A percentile compares a stretch with the other conserved stretches of the same genome.
phyloP scores from a whole-genome alignment of 306 rosid species.

The Begonia fuchsioides region DNA sequence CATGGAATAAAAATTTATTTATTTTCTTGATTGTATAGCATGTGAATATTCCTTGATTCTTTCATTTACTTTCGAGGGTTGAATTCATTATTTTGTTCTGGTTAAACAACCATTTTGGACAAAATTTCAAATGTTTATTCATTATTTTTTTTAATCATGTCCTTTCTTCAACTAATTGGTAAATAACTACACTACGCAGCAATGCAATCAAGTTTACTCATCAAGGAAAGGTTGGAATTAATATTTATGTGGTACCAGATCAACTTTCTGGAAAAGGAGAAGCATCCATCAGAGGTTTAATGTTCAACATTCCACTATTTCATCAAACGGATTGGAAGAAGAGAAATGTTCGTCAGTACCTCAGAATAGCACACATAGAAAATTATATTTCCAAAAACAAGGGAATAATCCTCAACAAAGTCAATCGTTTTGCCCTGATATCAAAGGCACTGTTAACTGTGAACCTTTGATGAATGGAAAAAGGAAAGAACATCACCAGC shows the following conservation, averaged over 20 bases:
- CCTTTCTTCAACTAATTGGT: constrained; percentile 4
- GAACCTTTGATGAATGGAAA: constrained; percentile 36
- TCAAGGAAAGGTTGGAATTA: constrained; percentile 86
- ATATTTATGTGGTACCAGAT: constrained; percentile 46
- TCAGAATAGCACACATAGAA: constrained; percentile 19
- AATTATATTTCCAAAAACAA: constrained; percentile 15
- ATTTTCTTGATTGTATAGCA: too few species aligned
- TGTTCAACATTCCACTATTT: constrained; percentile 18
- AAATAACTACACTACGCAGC: constrained; percentile 32
- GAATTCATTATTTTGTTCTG: too few species aligned
- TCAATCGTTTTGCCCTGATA: constrained; percentile 24
- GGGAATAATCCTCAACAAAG: constrained; percentile 24
- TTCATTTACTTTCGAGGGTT: too few species aligned
- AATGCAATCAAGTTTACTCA: constrained; percentile 92
- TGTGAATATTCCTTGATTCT: too few species aligned
- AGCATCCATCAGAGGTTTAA: constrained; percentile 21
- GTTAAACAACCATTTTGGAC: too few species aligned
- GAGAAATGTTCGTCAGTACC: constrained; percentile 24
- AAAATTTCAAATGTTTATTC: too few species aligned
- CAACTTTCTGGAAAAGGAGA: constrained; percentile 37
- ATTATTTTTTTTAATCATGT: background rate
- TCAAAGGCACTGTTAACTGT: constrained; percentile 32
- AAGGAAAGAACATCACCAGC: constrained; percentile 27
- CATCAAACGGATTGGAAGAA: constrained; percentile 34
- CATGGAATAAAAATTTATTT: too few species aligned